These are phyloP conservation scores for Coprinopsis sp. DNA, from an alignment of 768 basidiomycete species.

Conservation along the genomic window DNA sequence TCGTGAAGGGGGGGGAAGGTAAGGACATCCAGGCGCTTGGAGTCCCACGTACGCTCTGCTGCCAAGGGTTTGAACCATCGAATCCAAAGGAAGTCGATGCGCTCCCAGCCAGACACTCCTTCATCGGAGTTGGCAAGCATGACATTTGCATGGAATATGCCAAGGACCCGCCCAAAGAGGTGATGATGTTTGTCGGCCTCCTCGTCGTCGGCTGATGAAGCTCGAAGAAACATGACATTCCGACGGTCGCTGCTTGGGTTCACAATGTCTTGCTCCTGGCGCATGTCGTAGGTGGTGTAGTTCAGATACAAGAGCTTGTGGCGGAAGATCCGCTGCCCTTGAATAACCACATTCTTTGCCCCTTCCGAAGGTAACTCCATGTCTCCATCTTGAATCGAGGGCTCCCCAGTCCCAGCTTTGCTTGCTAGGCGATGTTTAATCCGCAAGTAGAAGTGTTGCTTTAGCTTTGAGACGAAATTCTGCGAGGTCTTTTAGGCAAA, in stretches of 20 bases:
- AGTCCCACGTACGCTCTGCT: constrained; percentile 22
- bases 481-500: background rate
- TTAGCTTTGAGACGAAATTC: constrained; percentile 28
- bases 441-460: constrained; percentile 30
- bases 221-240: background rate
- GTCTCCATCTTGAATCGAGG: too few relatives aligned
- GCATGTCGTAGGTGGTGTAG: constrained; percentile 17
- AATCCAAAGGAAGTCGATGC: constrained; percentile 1
- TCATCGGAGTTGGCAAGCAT: background rate
- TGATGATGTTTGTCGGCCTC: constrained; percentile 13
- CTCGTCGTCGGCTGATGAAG: constrained; percentile 12
- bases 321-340: constrained; percentile 9
- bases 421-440: constrained; percentile 12
- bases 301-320: constrained; percentile 11
- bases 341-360: constrained; percentile 5
- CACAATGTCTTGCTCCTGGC: constrained; percentile 7
- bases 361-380: background rate
- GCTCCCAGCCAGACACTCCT: background rate
- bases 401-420: background rate
- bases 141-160: constrained; percentile 17
- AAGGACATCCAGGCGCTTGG: constrained; percentile 28
- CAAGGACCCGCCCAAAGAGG: constrained; percentile 19
- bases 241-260: too few relatives aligned
- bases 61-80: background rate
- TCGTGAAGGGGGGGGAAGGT: constrained; percentile 26